Conservation (phyloP, 306 rosid species). For the barrel medic (Medicago truncatula) region MtrunA17r5.0-ANR NC_053046.1:16151501-16152000, state of each 20-base stretch:
- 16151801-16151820: slow-evolving; percentile 40
- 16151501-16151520: slow-evolving; percentile 72
- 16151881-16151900: slow-evolving; percentile 94
- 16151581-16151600: slow-evolving; percentile 73
- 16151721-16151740: slow-evolving; percentile 89
- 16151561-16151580: slow-evolving; percentile 82
- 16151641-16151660: slow-evolving; percentile 80
- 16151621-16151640: slow-evolving; percentile 86
- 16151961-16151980: slow-evolving; percentile 82
- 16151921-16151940: slow-evolving; percentile 83
- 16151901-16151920: slow-evolving; percentile 66
- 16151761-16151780: slow-evolving; percentile 93
- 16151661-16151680: slow-evolving; percentile 40
- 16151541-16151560: slow-evolving; percentile 89
- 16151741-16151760: slow-evolving; percentile 92
- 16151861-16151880: slow-evolving; percentile 82
- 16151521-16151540: slow-evolving; percentile 94
- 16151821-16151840: slow-evolving; percentile 20
- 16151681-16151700: slow-evolving; percentile 38
- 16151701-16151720: slow-evolving; percentile 42
- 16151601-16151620: slow-evolving; percentile 64
- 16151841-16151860: slow-evolving; percentile 2
- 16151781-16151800: slow-evolving; percentile 90
- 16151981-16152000: slow-evolving; percentile 37
- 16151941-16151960: slow-evolving; percentile 85